Evolutionary conservation across 495 filamentous ascomycete genomes (phyloP).

Genomic region (Jackrogersella multiformis): DNA sequence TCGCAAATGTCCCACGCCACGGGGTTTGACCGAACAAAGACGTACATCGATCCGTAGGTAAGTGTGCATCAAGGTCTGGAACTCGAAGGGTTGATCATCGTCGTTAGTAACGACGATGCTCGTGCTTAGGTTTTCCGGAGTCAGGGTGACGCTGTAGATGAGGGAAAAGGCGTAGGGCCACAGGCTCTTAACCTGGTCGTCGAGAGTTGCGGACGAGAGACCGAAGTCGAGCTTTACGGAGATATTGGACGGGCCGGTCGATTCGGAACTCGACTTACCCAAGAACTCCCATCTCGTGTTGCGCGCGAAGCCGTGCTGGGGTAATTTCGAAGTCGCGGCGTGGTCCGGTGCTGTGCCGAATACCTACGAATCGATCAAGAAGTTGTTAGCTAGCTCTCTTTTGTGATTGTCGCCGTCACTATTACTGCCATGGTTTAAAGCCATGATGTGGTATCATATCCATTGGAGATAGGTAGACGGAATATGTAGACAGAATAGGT

Average conservation of each 20-base stretch:
- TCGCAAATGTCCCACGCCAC: not conserved
- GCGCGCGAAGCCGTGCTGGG: conserved; percentile 97
- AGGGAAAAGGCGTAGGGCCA: conserved; percentile 90
- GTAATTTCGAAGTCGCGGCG: conserved; percentile 74
- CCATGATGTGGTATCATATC: not conserved
- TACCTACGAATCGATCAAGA: conserved; percentile 62
- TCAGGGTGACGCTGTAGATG: conserved; percentile 91
- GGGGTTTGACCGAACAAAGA: conserved; percentile 6
- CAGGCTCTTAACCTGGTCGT: conserved; percentile 65
- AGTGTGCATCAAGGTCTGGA: conserved; percentile 90
- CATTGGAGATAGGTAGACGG: not conserved
- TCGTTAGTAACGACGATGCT: conserved; percentile 88
- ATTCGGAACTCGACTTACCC: conserved; percentile 72
- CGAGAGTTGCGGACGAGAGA: conserved; percentile 74
- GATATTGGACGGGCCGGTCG: conserved; percentile 61
- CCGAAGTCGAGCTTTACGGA: conserved; percentile 95
- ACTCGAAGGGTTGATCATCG: conserved; percentile 81
- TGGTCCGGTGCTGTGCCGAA: conserved; percentile 84
- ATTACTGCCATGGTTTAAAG: not conserved
- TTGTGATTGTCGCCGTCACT: not conserved
- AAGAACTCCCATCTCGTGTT: conserved; percentile 82
- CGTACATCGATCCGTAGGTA: conserved; percentile 84
- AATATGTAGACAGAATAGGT: not conserved
- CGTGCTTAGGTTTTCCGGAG: conserved; percentile 76
- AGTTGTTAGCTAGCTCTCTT: conserved; percentile 4